Base-by-base conservation (phyloP, 345 rosid species). In the Turnera subulata region DNA sequence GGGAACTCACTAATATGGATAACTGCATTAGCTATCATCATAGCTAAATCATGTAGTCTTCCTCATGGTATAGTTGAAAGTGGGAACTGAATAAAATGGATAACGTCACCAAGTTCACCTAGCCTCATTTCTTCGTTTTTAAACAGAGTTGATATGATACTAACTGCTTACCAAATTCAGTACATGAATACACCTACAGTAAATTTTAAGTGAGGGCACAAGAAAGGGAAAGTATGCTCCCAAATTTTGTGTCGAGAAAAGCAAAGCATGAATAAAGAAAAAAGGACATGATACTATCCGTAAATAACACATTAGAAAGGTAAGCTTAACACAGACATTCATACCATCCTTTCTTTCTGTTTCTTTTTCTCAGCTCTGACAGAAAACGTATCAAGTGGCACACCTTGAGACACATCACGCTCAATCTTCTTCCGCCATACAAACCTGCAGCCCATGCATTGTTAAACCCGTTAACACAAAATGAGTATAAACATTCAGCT, bases 381-480 rank as follows among this genome's bases (percentile, higher is more conserved):
- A 0, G 97, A 83, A 65, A 86, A 92, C 51, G 17, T 72, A 1
- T 84, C 96, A 50, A 89, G 73, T 0, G 85, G 68, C 12, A 67
- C 87, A 26, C 97, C 96, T 32, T 77, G 83, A 35, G 77, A 1
- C 56, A 92, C 89, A 80, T 89, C 97, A 7, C 80, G 84, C 69
- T 86, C 97, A 53, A 92, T 92, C 77, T 89, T 89, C 79, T 92
- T 92, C 46, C 88, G 68, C 96, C 97, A 92, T 12, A 92, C 97
- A 78, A 89, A 86, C 63, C 97, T 93, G 80, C 65, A 79, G 40
- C 24, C 49, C 63, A 57, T 14, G 11, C 46, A 44, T 14, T 33
- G n/a, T 25, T n/a, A n/a, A 47, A 22, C 16, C 13, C 25, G 40
- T 6, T 38, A 47, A 44, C 21, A 26, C 32, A 55, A 47, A 20